Evolutionary conservation across 2,329 filamentous ascomycete species (phyloP).

Genomic region (Leptographium procerum): DNA sequence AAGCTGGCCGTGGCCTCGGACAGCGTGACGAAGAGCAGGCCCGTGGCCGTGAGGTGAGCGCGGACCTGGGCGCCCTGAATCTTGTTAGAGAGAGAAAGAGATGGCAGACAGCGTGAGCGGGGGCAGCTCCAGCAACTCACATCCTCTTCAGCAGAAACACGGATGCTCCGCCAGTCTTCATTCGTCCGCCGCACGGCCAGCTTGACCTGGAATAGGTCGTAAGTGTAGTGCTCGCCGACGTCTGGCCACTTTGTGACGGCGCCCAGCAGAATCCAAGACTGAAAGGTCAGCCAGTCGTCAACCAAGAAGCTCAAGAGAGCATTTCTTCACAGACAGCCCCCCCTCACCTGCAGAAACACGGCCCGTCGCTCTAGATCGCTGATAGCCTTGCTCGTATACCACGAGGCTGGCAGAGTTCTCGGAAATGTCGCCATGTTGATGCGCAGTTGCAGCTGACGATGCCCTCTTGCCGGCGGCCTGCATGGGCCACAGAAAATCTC

Average conservation of each 20-base stretch:
- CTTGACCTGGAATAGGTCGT: background rate
- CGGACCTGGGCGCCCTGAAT: background rate
- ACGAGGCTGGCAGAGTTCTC: slow-evolving; percentile 3
- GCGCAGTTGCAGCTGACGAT: background rate
- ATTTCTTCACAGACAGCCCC: background rate
- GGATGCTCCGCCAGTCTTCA: slow-evolving; percentile 2
- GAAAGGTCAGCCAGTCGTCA: background rate
- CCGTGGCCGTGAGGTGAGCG: slow-evolving; percentile 3
- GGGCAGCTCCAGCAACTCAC: background rate
- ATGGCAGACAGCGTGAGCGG: background rate
- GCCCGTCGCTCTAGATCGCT: slow-evolving; percentile 1
- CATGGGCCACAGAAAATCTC: background rate
- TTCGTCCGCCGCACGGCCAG: background rate
- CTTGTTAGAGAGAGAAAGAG: too few species aligned
- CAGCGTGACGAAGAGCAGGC: slow-evolving; percentile 4
- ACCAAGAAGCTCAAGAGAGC: too few species aligned
- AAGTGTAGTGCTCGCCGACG: background rate
- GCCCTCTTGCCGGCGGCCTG: background rate
- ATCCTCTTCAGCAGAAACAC: background rate
- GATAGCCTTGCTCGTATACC: slow-evolving; percentile 3
- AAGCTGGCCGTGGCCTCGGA: background rate
- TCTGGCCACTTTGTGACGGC: background rate
- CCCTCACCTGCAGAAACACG: slow-evolving; percentile 1
- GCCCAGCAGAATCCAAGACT: slow-evolving; percentile 5
- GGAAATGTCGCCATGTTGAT: background rate